Conservation (phyloP, 345 rosid genomes). For the Populus alba region DNA sequence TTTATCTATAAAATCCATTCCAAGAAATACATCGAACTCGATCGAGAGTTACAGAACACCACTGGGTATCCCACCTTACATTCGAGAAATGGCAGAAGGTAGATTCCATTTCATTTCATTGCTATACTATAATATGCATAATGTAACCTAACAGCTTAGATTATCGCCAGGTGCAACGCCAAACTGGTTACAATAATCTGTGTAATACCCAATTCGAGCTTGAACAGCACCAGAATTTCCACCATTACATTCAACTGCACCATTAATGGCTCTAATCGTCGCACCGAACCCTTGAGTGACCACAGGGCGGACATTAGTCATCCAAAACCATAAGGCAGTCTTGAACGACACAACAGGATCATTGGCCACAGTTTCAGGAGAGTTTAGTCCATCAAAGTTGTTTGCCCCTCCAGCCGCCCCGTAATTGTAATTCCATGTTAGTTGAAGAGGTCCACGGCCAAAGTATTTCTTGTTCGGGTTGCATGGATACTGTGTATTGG, state of each 20-base stretch:
- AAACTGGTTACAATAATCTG: slow-evolving; percentile 37
- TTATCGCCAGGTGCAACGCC: slow-evolving; percentile 29
- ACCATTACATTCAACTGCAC: slow-evolving; percentile 6
- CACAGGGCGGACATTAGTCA: slow-evolving; percentile 31
- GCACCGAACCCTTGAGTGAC: slow-evolving; percentile 49
- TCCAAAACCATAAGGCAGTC: slow-evolving; percentile 56
- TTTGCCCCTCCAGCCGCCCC: slow-evolving; percentile 43
- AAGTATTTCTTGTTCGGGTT: slow-evolving; percentile 20
- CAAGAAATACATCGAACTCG: too few relatives aligned
- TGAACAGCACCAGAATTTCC: too few relatives aligned
- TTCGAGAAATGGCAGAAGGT: too few relatives aligned
- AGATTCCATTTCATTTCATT: too few relatives aligned
- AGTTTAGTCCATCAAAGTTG: slow-evolving; percentile 37
- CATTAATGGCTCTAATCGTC: slow-evolving; percentile 47
- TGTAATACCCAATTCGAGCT: slow-evolving; percentile 36
- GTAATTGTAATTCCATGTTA: slow-evolving; percentile 53
- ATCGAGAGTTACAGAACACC: too few relatives aligned
- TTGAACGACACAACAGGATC: slow-evolving; percentile 37
- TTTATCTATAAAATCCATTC: too few relatives aligned
- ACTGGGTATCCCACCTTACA: too few relatives aligned
- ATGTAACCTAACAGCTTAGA: too few relatives aligned
- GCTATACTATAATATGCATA: too few relatives aligned
- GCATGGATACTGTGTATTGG: too few relatives aligned
- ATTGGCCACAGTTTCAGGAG: slow-evolving; percentile 43
- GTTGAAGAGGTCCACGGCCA: slow-evolving; percentile 51